These are phyloP conservation scores for Thelonectria rubi DNA, from an alignment of 2,329 filamentous ascomycete species.

Conservation along the genomic window DNA sequence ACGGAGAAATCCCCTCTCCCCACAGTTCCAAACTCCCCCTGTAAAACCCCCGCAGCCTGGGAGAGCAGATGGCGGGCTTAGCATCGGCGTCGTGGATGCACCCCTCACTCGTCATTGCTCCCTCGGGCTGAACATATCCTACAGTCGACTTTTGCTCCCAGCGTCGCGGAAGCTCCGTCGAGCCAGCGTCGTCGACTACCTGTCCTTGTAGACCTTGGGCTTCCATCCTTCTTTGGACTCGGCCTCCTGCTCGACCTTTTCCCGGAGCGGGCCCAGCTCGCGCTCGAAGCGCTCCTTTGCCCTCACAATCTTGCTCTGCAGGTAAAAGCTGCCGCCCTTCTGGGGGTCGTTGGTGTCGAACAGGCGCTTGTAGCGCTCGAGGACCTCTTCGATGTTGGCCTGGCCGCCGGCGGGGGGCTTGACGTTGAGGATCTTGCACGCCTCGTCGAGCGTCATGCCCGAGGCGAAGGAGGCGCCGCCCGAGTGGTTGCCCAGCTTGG, in stretches of 20 bases:
- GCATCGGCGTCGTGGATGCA: not conserved
- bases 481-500: constrained; percentile 64
- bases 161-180: constrained; percentile 7
- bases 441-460: constrained; percentile 93
- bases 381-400: constrained; percentile 80
- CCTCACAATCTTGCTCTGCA: constrained; percentile 95
- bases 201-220: constrained; percentile 93
- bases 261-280: constrained; percentile 77
- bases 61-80: constrained; percentile 1
- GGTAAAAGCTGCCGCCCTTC: constrained; percentile 96
- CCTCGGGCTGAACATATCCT: constrained; percentile 31
- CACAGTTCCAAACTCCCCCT: constrained; percentile 28
- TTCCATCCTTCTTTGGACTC: constrained; percentile 89
- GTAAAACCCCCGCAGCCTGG: constrained; percentile 17
- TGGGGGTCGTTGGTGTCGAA: constrained; percentile 95
- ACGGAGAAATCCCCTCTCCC: constrained; percentile 36
- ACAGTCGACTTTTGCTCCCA: constrained; percentile 27
- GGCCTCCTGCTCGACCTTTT: constrained; percentile 76
- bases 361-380: constrained; percentile 89
- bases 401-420: constrained; percentile 80
- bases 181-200: constrained; percentile 53
- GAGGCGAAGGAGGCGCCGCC: constrained; percentile 66
- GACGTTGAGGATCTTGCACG: constrained; percentile 96
- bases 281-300: constrained; percentile 92
- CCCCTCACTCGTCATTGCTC: constrained; percentile 3